phyloP scores from a whole-genome alignment of 2,329 filamentous ascomycete genomes.

The Cordyceps militaris region DNA sequence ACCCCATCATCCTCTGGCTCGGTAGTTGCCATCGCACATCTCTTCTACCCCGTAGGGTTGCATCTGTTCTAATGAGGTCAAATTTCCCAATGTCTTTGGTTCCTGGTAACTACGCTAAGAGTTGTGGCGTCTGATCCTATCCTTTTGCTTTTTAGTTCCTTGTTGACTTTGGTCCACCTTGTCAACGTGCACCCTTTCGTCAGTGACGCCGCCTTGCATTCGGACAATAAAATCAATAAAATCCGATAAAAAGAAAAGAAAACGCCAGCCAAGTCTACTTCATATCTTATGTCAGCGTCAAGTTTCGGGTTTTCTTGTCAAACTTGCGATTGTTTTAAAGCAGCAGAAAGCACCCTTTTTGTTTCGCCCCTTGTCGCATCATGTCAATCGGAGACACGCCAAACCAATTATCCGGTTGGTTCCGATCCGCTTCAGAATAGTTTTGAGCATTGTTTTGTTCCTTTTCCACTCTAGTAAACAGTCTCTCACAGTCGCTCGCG shows the following conservation, averaged over 20 bases:
- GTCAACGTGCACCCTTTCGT: not conserved
- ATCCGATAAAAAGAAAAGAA: not conserved
- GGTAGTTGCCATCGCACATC: not conserved
- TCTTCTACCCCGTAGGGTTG: not conserved
- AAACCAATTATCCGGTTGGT: not conserved
- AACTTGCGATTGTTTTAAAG: not conserved
- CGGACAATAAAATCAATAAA: not conserved
- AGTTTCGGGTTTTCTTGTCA: no score
- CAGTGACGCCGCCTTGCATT: not conserved
- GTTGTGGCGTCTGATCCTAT: not conserved
- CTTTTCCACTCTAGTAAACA: no score
- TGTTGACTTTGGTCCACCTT: not conserved
- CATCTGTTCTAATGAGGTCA: not conserved
- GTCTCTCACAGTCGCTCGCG: no score
- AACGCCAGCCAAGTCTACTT: not conserved
- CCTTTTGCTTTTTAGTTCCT: not conserved
- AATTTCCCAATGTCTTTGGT: conserved; percentile 9
- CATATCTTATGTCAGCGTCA: not conserved
- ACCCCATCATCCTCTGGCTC: not conserved
- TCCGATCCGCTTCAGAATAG: not conserved
- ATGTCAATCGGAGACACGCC: conserved; percentile 1
- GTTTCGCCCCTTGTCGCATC: conserved; percentile 10
- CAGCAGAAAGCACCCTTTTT: not conserved
- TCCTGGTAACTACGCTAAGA: not conserved
- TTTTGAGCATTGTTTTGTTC: not conserved